Conservation (phyloP, 208 protist species). For the Leishmania guyanensis region DNA sequence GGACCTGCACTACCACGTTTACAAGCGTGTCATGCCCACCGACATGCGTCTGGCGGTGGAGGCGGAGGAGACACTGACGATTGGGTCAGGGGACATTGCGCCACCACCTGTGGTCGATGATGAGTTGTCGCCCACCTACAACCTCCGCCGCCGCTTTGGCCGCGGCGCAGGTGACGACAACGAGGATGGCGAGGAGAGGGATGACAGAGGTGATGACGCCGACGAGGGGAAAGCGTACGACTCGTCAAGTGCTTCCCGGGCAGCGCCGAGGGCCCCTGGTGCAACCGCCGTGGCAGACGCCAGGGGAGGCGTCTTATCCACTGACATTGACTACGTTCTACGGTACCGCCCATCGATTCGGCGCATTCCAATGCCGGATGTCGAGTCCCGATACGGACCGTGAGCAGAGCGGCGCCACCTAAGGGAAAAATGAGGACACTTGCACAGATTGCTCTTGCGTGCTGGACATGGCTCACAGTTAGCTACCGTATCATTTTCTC, state of each 20-base stretch:
- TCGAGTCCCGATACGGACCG: constrained; percentile 56
- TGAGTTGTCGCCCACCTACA: not conserved
- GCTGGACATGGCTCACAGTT: not conserved
- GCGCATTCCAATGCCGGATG: constrained; percentile 63
- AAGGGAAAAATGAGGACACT: not conserved
- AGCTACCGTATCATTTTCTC: not conserved
- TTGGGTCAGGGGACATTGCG: constrained; percentile 11
- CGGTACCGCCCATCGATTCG: constrained; percentile 34
- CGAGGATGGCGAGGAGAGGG: constrained; percentile 2
- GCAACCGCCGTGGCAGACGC: not conserved
- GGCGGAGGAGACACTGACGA: constrained; percentile 18
- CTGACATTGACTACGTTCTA: constrained; percentile 38
- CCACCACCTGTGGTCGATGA: not conserved
- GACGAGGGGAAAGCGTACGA: not conserved
- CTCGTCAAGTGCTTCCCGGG: not conserved
- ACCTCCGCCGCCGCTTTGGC: not conserved
- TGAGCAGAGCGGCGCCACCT: not conserved
- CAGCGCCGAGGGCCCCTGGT: not conserved
- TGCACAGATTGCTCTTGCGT: not conserved
- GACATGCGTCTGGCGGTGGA: constrained; percentile 30
- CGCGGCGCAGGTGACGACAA: constrained; percentile 1
- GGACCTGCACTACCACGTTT: constrained; percentile 48
- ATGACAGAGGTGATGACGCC: constrained; percentile 6
- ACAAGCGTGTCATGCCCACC: constrained; percentile 40
- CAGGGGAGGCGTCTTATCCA: not conserved